Percentiles rank a stretch among this genome's conserved stretches.
These are phyloP conservation scores for Petunia axillaris DNA, from an alignment of 257 asterid genomes.

Conservation along the genomic window DNA sequence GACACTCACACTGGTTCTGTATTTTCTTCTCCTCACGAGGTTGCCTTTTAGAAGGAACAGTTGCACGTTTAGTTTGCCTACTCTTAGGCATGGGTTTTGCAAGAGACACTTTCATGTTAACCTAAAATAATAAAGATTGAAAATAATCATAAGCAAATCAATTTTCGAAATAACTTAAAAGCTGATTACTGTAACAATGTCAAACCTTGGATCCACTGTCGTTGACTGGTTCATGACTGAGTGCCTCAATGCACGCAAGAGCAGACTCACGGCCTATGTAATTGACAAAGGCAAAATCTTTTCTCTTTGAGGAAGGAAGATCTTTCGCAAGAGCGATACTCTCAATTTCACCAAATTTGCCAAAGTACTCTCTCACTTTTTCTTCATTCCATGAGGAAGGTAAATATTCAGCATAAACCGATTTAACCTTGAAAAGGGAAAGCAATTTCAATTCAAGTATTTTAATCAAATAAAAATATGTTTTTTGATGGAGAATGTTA, in stretches of 20 bases:
- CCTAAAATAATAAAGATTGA: conserved; percentile 45
- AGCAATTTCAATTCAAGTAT: conserved; percentile 23
- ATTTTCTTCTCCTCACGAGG: conserved; percentile 39
- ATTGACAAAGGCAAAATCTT: conserved; percentile 70
- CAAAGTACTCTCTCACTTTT: conserved; percentile 53
- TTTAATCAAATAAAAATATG: conserved; percentile 22
- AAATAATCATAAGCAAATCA: conserved; percentile 26
- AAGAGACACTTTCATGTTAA: conserved; percentile 57
- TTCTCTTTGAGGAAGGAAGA: conserved; percentile 60
- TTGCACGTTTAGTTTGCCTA: conserved; percentile 42
- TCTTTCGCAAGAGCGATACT: conserved; percentile 59
- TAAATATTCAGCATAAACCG: conserved; percentile 66
- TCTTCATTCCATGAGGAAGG: conserved; percentile 70
- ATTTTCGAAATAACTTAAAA: conserved; percentile 19
- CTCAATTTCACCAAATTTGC: conserved; percentile 76
- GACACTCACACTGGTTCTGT: conserved; percentile 44
- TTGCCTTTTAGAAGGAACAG: conserved; percentile 37
- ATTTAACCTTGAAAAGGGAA: conserved; percentile 53
- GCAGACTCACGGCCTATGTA: conserved; percentile 67
- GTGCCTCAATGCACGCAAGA: conserved; percentile 61
- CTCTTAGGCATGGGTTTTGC: conserved; percentile 53
- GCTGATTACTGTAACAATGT: neutral
- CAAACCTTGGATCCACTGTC: conserved; percentile 55
- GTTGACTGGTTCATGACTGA: conserved; percentile 46
- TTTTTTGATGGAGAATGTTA: conserved; percentile 19